Evolutionary conservation across 2,329 filamentous ascomycete genomes (phyloP).

Genomic region (Neurospora sp.): DNA sequence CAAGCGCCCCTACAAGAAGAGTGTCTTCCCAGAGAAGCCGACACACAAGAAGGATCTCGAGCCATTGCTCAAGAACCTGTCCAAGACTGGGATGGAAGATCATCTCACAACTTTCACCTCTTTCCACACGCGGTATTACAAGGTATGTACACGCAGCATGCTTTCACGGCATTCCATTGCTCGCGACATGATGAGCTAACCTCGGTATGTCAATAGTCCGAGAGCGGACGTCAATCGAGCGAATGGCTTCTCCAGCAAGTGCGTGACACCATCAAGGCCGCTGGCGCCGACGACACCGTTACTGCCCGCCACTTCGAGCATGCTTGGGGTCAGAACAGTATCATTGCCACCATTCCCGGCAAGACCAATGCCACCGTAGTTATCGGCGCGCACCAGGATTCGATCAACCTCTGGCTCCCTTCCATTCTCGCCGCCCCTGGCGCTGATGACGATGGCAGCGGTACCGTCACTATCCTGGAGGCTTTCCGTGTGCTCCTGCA

Average conservation of each 20-base stretch:
- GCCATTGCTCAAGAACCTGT: constrained; percentile 57
- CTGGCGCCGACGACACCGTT: constrained; percentile 59
- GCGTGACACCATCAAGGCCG: constrained; percentile 56
- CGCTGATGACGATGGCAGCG: constrained; percentile 91
- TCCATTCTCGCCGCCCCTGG: constrained; percentile 77
- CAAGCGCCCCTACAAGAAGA: constrained; percentile 35
- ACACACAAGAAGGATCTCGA: constrained; percentile 53
- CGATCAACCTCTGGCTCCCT: constrained; percentile 85
- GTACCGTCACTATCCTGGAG: constrained; percentile 90
- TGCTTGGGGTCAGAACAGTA: constrained; percentile 78
- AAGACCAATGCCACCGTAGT: constrained; percentile 75
- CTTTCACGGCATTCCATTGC: constrained; percentile 35
- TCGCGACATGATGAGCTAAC: constrained; percentile 62
- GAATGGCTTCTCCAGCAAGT: constrained; percentile 77
- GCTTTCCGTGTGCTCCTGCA: constrained; percentile 72
- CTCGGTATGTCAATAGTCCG: constrained; percentile 42
- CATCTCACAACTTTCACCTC: constrained; percentile 70
- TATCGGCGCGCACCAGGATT: constrained; percentile 88
- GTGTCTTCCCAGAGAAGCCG: constrained; percentile 30
- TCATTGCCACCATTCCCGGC: constrained; percentile 87
- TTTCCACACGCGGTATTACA: constrained; percentile 78
- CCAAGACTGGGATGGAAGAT: constrained; percentile 64
- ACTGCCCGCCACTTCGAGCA: constrained; percentile 67
- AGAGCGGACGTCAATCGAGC: constrained; percentile 72
- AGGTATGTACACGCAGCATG: constrained; percentile 5